phyloP scores from a whole-genome alignment of 2,329 filamentous ascomycete species.

The Didymellaceae sp. region DNA sequence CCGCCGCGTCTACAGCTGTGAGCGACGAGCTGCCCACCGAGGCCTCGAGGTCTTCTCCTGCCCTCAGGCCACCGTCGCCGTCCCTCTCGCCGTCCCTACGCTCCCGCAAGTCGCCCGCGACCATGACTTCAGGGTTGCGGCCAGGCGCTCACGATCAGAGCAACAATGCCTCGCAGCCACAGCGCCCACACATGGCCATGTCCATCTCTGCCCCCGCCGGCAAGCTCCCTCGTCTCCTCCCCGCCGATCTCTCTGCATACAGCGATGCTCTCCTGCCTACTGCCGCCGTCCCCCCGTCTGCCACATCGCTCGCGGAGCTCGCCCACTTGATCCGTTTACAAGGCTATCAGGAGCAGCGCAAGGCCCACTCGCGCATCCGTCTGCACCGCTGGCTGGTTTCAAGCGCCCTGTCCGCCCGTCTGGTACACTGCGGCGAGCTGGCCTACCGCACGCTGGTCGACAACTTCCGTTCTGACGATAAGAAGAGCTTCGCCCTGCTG shows the following conservation, averaged over 20 bases:
- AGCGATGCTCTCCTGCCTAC: constrained; percentile 65
- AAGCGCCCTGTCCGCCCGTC: constrained; percentile 74
- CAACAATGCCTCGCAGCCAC: constrained; percentile 30
- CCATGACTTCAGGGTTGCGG: constrained; percentile 6
- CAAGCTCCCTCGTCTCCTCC: constrained; percentile 61
- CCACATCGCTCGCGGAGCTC: constrained; percentile 76
- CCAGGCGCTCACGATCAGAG: constrained; percentile 12
- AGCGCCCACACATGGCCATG: constrained; percentile 44
- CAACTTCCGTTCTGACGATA: constrained; percentile 78
- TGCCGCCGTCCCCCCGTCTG: constrained; percentile 63
- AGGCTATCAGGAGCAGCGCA: constrained; percentile 82
- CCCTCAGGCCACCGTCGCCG: constrained; percentile 52
- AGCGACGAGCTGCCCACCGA: constrained; percentile 59
- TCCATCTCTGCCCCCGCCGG: constrained; percentile 55
- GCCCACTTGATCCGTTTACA: constrained; percentile 78
- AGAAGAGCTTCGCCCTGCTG: constrained; percentile 74
- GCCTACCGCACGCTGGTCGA: constrained; percentile 79
- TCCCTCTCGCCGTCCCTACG: constrained; percentile 3
- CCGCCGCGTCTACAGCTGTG: constrained; percentile 54
- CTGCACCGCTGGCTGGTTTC: constrained; percentile 77
- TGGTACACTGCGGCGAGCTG: constrained; percentile 76
- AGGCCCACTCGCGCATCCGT: constrained; percentile 73
- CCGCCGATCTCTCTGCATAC: constrained; percentile 71
- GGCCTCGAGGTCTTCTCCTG: constrained; percentile 62
- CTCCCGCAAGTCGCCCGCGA: constrained; percentile 8